A percentile compares a stretch with the other conserved stretches of the same genome.
Conservation (phyloP, 371 early-diverging fungal species). For the Rhizomucor pusillus region DNA sequence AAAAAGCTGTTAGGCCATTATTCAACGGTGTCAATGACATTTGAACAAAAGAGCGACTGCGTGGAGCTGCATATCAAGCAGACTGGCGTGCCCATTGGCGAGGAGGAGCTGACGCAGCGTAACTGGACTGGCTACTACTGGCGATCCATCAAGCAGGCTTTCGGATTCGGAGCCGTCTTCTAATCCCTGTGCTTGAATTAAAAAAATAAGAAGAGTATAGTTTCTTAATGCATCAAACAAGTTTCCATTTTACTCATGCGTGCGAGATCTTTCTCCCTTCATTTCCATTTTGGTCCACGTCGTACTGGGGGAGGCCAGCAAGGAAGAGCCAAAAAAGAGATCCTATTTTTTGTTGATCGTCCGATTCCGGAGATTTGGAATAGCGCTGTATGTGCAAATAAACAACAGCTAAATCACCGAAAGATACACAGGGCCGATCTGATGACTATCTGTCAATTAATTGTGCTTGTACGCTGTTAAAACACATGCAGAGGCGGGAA, state of each 20-base stretch:
- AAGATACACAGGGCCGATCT: too few species aligned
- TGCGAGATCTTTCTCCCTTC: neutral
- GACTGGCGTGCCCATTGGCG: slow-evolving; percentile 85
- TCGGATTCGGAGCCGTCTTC: slow-evolving; percentile 67
- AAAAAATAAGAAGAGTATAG: neutral
- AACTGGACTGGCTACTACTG: slow-evolving; percentile 96
- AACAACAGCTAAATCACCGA: too few species aligned
- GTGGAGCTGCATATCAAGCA: slow-evolving; percentile 78
- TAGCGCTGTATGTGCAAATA: neutral
- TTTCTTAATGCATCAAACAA: too few species aligned
- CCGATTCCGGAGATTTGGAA: slow-evolving; percentile 7
- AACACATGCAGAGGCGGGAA: too few species aligned
- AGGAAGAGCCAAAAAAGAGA: slow-evolving; percentile 5
- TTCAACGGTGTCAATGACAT: slow-evolving; percentile 75
- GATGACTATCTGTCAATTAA: too few species aligned
- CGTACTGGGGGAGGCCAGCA: neutral
- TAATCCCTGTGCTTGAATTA: slow-evolving; percentile 14
- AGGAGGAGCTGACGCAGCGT: slow-evolving; percentile 75
- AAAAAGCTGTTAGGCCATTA: slow-evolving; percentile 55
- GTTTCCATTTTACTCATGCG: too few species aligned
- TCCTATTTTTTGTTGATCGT: neutral
- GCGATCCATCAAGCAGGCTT: slow-evolving; percentile 88
- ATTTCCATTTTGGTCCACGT: neutral
- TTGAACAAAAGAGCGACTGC: slow-evolving; percentile 70
- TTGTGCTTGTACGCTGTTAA: too few species aligned